Evolutionary conservation across 441 rosid genomes (phyloP).

Genomic region (Hypseocharis bilobata): DNA sequence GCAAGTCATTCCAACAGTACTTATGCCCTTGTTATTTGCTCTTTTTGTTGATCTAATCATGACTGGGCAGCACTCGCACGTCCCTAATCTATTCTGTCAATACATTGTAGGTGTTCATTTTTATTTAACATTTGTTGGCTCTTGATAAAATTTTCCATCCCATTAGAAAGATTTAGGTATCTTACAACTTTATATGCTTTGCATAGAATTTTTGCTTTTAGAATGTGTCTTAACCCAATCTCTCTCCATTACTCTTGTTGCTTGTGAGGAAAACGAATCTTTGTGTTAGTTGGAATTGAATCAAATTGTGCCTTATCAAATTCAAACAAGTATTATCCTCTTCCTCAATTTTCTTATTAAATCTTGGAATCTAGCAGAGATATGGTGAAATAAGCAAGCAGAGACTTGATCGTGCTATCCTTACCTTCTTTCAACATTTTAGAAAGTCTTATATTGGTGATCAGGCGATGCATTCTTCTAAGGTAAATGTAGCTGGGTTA

Average conservation of each 20-base stretch:
- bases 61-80: too few relatives aligned
- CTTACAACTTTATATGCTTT: not conserved
- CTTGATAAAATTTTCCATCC: not conserved
- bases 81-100: too few relatives aligned
- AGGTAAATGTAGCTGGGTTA: slow-evolving; percentile 41
- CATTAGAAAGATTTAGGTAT: not conserved
- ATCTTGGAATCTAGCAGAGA: slow-evolving; percentile 46
- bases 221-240: not conserved
- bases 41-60: too few relatives aligned
- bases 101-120: not conserved
- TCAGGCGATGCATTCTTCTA: slow-evolving; percentile 96
- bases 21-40: not conserved
- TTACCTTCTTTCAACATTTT: slow-evolving; percentile 90
- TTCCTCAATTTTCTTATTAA: slow-evolving; percentile 1
- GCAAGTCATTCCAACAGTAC: not conserved
- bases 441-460: slow-evolving; percentile 98
- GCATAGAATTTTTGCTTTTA: not conserved
- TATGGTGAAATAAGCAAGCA: slow-evolving; percentile 85
- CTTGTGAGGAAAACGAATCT: not conserved
- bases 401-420: slow-evolving; percentile 97
- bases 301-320: not conserved
- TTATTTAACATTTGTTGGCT: not conserved
- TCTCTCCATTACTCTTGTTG: not conserved
- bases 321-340: not conserved
- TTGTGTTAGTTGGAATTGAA: not conserved